Evolutionary conservation across 176 grass and related monocot species (phyloP).

Genomic region (Aechmea fasciata): DNA sequence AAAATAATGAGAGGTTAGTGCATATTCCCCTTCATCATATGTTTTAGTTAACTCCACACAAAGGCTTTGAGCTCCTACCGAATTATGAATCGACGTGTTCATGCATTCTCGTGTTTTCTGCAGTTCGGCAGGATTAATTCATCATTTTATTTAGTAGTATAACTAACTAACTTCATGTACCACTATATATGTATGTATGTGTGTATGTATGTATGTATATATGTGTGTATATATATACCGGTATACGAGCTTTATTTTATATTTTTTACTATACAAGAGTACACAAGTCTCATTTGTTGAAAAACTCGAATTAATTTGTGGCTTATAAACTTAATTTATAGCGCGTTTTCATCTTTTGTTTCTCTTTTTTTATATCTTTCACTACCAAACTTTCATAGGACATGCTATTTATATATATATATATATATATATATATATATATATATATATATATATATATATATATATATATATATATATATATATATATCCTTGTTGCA

Average conservation of each 20-base stretch:
- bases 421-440: too few species aligned
- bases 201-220: background rate
- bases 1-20: background rate
- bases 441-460: too few species aligned
- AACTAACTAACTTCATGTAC: constrained; percentile 2
- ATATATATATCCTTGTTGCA: too few species aligned
- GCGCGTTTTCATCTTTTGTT: too few species aligned
- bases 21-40: background rate
- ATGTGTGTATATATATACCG: background rate
- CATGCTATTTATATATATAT: too few species aligned
- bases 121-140: background rate
- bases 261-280: too few species aligned
- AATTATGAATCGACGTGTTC: background rate
- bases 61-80: background rate
- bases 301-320: too few species aligned
- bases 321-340: too few species aligned
- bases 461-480: too few species aligned
- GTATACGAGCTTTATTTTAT: background rate
- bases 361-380: too few species aligned
- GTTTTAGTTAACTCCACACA: background rate
- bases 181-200: background rate
- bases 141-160: background rate
- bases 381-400: too few species aligned
- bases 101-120: background rate
- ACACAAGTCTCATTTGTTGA: too few species aligned